Evolutionary conservation across 2,329 filamentous ascomycete species (phyloP).

Genomic region (Fusarium sp.): DNA sequence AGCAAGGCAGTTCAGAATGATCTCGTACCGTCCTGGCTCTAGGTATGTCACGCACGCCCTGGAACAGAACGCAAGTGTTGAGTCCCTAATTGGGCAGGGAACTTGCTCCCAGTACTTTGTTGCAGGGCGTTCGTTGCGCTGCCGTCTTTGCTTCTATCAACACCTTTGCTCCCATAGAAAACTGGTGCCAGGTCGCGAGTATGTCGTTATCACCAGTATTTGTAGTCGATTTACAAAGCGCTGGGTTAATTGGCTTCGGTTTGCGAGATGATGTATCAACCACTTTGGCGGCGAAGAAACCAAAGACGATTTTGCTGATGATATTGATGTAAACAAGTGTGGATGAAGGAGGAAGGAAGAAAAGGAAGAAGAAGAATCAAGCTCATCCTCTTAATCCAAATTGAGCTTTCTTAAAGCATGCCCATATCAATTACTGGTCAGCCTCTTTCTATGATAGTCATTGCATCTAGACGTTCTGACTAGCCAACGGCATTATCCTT

Average conservation of each 20-base stretch:
- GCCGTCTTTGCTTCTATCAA: not conserved
- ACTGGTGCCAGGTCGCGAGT: not conserved
- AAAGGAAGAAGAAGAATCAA: not conserved
- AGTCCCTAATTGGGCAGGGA: not conserved
- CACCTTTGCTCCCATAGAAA: not conserved
- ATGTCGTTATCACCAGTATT: not conserved
- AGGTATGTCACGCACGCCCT: not conserved
- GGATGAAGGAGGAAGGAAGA: not conserved
- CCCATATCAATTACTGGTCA: not conserved
- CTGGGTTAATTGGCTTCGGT: not conserved
- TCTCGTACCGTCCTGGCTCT: not conserved
- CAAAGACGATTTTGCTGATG: not conserved
- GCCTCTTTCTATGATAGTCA: not conserved
- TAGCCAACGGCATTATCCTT: slow-evolving; percentile 10
- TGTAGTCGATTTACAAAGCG: not conserved
- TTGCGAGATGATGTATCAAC: not conserved
- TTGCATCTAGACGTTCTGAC: not conserved
- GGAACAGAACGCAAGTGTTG: slow-evolving; percentile 1
- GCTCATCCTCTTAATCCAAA: not conserved
- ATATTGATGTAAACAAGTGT: not conserved
- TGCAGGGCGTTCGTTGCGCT: not conserved
- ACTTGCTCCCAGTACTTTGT: not conserved
- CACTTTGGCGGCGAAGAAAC: not conserved
- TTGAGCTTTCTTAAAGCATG: not conserved
- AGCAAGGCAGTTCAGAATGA: not conserved